A percentile compares a stretch with the other conserved stretches of the same genome.
phyloP scores from a whole-genome alignment of 345 rosid genomes.

The Lepidium aucheri region DNA sequence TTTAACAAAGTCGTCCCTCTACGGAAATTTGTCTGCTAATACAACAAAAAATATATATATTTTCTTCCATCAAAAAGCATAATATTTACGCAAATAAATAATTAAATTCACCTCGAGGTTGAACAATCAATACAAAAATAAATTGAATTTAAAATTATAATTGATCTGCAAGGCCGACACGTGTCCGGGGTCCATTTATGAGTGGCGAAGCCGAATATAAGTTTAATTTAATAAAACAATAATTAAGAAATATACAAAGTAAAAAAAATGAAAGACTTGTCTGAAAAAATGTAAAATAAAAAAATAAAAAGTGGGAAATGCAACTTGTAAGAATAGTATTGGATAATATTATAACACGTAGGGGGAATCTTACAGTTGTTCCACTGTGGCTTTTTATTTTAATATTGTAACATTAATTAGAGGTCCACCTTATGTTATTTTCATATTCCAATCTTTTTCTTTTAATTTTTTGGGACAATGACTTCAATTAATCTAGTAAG shows the following conservation, averaged over 20 bases:
- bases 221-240: neutral
- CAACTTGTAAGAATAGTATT: slow-evolving; percentile 20
- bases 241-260: neutral
- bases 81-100: neutral
- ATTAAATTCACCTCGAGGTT: slow-evolving; percentile 8
- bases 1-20: neutral
- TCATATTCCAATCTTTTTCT: slow-evolving; percentile 7
- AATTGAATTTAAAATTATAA: neutral
- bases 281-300: neutral
- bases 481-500: neutral
- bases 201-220: slow-evolving; percentile 13
- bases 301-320: neutral
- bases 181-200: slow-evolving; percentile 6
- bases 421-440: slow-evolving; percentile 20
- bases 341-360: slow-evolving; percentile 24
- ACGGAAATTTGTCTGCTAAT: neutral
- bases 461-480: neutral
- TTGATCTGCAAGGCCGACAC: neutral
- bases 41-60: neutral
- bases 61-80: neutral
- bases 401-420: neutral
- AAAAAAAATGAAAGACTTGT: neutral
- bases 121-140: neutral
- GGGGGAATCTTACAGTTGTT: slow-evolving; percentile 30
- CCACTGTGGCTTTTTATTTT: slow-evolving; percentile 17